Evolutionary conservation across 1,284 basidiomycete species (phyloP).

Genomic region (Waitea zeae): DNA sequence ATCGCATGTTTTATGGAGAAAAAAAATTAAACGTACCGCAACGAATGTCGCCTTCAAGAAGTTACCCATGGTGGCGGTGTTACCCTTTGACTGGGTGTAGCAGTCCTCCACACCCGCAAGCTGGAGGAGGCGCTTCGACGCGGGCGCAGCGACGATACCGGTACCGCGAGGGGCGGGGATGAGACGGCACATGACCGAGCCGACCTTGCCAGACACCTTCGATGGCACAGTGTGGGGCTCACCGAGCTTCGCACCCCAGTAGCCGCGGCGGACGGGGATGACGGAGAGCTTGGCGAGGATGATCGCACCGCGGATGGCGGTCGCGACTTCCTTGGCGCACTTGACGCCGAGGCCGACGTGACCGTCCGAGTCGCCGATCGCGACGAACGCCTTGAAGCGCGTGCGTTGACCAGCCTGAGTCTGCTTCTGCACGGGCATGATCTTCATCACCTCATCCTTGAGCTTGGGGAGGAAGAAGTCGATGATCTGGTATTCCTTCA

Average conservation of each 20-base stretch:
- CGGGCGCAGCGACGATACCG: constrained; percentile 98
- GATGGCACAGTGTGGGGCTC: constrained; percentile 98
- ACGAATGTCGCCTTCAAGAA: constrained; percentile 99
- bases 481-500: constrained; percentile 98
- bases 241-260: constrained; percentile 98
- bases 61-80: constrained; percentile 98
- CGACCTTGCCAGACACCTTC: constrained; percentile 97
- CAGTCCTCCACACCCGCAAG: constrained; percentile 93
- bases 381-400: constrained; percentile 99
- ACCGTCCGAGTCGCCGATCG: constrained; percentile 96
- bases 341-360: constrained; percentile 99
- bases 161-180: constrained; percentile 98
- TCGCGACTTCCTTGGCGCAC: constrained; percentile 99
- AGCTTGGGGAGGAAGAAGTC: constrained; percentile 95
- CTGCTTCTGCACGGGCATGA: constrained; percentile 99
- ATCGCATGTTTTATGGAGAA: constrained; percentile 2
- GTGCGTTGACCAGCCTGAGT: constrained; percentile 99
- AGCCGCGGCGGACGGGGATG: constrained; percentile 93
- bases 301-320: constrained; percentile 97
- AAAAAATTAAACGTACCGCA: constrained; percentile 45
- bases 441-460: constrained; percentile 99
- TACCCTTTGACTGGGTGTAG: constrained; percentile 95
- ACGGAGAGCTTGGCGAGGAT: constrained; percentile 93
- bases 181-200: constrained; percentile 98
- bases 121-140: constrained; percentile 92